Evolutionary conservation across 1,284 basidiomycete species (phyloP).

Genomic region (Ganoderma leucocontextum): DNA sequence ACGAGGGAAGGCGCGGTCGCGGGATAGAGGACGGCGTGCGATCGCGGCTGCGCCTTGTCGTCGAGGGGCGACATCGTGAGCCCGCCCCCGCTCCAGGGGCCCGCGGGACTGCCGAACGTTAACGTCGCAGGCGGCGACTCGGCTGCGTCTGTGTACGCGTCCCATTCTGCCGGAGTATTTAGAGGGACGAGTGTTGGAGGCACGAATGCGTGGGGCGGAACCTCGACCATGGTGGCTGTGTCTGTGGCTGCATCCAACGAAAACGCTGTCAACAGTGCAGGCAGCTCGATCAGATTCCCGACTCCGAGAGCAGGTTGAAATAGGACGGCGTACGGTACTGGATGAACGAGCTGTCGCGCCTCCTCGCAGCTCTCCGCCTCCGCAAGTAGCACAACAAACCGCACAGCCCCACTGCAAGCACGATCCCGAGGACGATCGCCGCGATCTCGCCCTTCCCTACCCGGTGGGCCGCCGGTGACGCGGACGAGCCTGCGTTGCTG

Average conservation of each 20-base stretch:
- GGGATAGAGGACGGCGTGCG: too few species aligned
- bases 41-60: too few species aligned
- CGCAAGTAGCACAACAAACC: constrained; percentile 9
- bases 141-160: too few species aligned
- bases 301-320: too few species aligned
- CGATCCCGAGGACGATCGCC: constrained; percentile 16
- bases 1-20: too few species aligned
- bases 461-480: neutral
- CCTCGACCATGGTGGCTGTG: neutral
- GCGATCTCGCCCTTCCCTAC: constrained; percentile 21
- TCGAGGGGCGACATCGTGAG: too few species aligned
- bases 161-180: too few species aligned
- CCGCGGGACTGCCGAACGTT: too few species aligned
- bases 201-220: neutral
- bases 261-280: neutral
- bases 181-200: too few species aligned
- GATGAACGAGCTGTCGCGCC: neutral
- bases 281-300: neutral
- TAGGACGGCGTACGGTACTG: neutral
- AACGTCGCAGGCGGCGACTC: too few species aligned
- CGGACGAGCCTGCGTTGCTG: neutral
- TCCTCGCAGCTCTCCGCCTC: constrained; percentile 1
- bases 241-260: neutral
- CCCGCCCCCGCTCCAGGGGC: too few species aligned
- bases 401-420: constrained; percentile 9